Base-by-base conservation (phyloP, 495 filamentous ascomycete genomes). In the Cenococcum geophilum region DNA sequence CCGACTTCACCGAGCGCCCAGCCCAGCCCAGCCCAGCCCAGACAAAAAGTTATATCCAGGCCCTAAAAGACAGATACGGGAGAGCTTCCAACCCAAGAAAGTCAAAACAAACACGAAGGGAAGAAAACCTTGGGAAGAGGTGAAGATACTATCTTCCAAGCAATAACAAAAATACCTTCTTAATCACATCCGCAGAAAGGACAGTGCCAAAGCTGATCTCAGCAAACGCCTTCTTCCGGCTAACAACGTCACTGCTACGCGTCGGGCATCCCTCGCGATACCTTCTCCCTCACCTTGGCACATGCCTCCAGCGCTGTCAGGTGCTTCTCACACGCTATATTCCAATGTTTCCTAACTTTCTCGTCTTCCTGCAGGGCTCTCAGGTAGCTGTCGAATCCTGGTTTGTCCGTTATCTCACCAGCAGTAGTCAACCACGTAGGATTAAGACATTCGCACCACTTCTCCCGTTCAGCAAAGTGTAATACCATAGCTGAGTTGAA, bases 401-500 rank as follows among this genome's bases (percentile, higher is more conserved):
- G 74, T 58, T 75, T 75, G 18, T 61, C 68, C 5, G 63, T 68
- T 21, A 63, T 62, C 57, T 86, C 83, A 8, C 85, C 83, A 5
- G 76, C 67, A 1, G 77, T 72, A 42, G 73, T 76, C 49, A 88
- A 75, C 85, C 83, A 93, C 56, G 74, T 72, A 4, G 73, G 22
- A 52, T 58, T 49, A 34, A 68, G 64, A 5, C 55, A 16, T 20
- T 53, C 22, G 4, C 59, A 45, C 37, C 76, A 76, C 27, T 82
- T 78, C 12, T 80, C 73, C 22, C 89, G 80, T 0, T 80, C 77
- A 11, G 76, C 73, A 66, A 96, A 88, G 64, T 95, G 87, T 1
- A 76, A 70, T 1, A 87, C 70, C 68, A 95, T 86, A 55, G 78
- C 76, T 14, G 73, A 74, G 65, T 87, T 85, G 72, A 86, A 93